These are phyloP conservation scores for Dothistroma pini DNA, from an alignment of 2,329 filamentous ascomycete species.

Conservation along the genomic window DNA sequence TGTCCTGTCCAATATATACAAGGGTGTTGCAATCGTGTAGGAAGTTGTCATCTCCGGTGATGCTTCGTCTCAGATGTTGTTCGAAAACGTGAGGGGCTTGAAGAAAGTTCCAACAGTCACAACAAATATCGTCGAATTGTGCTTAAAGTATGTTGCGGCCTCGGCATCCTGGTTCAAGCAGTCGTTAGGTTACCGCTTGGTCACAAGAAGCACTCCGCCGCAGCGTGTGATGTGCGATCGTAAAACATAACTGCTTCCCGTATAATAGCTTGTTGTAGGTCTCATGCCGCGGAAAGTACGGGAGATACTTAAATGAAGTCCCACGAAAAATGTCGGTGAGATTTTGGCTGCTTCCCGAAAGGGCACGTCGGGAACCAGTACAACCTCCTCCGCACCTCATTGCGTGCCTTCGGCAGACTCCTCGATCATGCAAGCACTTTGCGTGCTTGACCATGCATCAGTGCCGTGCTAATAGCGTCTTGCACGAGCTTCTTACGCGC, in stretches of 20 bases:
- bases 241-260: neutral
- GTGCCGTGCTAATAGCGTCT: neutral
- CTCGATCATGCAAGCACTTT: neutral
- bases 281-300: neutral
- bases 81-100: neutral
- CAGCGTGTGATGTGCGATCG: neutral
- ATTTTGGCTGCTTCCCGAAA: neutral
- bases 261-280: neutral
- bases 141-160: neutral
- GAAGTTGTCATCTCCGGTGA: neutral
- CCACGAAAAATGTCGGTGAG: neutral
- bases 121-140: neutral
- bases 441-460: neutral
- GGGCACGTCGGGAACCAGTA: neutral
- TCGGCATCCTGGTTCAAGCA: neutral
- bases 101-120: neutral
- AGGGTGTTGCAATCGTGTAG: too few relatives aligned
- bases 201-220: neutral
- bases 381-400: neutral
- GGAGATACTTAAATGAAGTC: neutral
- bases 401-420: neutral
- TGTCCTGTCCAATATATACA: too few relatives aligned
- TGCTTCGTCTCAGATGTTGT: neutral
- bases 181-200: neutral
- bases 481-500: neutral